A percentile compares a stretch with the other conserved stretches of the same genome.
phyloP scores from a whole-genome alignment of 306 rosid species.

The Acacia acuminata region DNA sequence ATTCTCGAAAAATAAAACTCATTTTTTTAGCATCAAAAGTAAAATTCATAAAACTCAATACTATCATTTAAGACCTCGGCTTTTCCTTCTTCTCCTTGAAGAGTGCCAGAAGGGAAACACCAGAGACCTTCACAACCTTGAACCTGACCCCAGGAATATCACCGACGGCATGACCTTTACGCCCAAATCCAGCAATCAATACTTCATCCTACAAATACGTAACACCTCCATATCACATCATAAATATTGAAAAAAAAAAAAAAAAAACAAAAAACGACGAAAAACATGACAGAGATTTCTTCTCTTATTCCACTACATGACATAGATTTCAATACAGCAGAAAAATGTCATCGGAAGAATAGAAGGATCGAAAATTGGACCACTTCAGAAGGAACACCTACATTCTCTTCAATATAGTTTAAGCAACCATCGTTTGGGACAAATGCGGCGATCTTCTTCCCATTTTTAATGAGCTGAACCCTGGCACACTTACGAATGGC shows the following conservation, averaged over 20 bases:
- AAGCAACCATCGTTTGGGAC: constrained; percentile 88
- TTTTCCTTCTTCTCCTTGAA: constrained; percentile 90
- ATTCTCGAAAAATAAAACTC: constrained; percentile 18
- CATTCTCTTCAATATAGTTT: constrained; percentile 79
- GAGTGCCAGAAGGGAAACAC: constrained; percentile 76
- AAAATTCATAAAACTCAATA: constrained; percentile 13
- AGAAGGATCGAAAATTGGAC: not conserved
- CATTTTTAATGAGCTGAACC: constrained; percentile 79
- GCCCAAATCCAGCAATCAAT: constrained; percentile 80
- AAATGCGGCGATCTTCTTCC: constrained; percentile 87
- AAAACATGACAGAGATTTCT: not conserved
- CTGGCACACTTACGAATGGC: constrained; percentile 91
- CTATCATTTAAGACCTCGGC: constrained; percentile 57
- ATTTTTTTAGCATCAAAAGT: not conserved
- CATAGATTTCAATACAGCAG: not conserved
- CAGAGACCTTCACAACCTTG: constrained; percentile 74
- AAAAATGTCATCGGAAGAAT: not conserved
- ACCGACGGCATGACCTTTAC: constrained; percentile 82
- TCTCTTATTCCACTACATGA: no score
- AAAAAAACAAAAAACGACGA: no score
- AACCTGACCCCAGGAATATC: constrained; percentile 94
- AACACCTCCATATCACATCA: not conserved
- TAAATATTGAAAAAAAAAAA: not conserved
- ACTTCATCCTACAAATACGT: constrained; percentile 67
- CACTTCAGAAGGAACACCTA: constrained; percentile 21